Evolutionary conservation across 129 eudicot genomes (phyloP), one percentile per base, ranked within the genome.

Genomic region (Oenanthe sinensis): DNA sequence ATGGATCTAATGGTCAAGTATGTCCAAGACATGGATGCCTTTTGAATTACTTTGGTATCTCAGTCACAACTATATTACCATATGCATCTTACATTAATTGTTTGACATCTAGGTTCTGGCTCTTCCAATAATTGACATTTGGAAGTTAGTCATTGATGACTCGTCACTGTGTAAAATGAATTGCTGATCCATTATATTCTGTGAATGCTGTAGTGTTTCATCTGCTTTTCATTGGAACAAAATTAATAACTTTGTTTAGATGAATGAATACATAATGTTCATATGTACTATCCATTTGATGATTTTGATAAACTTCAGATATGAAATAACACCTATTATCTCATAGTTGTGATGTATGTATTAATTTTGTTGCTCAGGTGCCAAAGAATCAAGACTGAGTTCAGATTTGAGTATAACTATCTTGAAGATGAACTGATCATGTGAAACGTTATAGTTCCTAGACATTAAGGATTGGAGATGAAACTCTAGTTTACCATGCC

Each of bases 351-450:
- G 74, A 44, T 77, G 17, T 39, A 16, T 54, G 43, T 80, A 33
- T 48, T 60, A 2, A 22, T 60, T 46, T 26, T 76, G 68, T 63
- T 36, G 58, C 33, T 60, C 91, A 96, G 99, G 99, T 92, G 99
- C 81, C 99, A 92, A 87, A 88, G 97, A 83, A 87, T 96, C 78
- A 96, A 96, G 91, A 83, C 88, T 0, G 99, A 92, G 75, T 96
- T 96, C 89, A 89, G 86, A 37, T 96, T 96, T 74, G 97, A 92
- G 90, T 96, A 96, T 86, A 96, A 88, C 83, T 92, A 81, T 87
- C 97, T 96, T 69, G 99, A 96, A 86, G 99, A 92, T 73, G 99
- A 96, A 73, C 90, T 95, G 42, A 85, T 85, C 12, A 86, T 90
- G 82, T 96, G 88, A 87, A 81, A 7, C 22, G 11, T 24, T 54